Conservation (phyloP, 805 yeast genomes). For the Ogataea ramenticola region DNA sequence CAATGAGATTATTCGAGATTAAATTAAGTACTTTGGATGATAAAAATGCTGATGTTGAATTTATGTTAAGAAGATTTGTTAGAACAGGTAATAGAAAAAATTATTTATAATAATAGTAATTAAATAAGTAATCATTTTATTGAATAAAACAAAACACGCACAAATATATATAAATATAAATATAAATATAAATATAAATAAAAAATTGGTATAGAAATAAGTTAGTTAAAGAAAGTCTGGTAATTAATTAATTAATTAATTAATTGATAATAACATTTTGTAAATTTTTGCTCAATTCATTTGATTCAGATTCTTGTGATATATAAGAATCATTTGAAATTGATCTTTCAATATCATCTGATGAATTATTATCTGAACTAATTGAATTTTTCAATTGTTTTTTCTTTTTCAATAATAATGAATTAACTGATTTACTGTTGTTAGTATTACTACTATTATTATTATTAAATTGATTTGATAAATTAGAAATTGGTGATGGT, state of each 20-base stretch:
- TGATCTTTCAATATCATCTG: not conserved
- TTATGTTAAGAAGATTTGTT: constrained; percentile 89
- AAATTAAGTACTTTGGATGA: constrained; percentile 88
- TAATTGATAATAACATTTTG: not conserved
- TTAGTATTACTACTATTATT: not conserved
- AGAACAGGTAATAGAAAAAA: constrained; percentile 95
- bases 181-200: too few species aligned
- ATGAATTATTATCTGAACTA: not conserved
- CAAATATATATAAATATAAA: too few species aligned
- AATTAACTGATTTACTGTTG: not conserved
- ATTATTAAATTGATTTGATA: not conserved
- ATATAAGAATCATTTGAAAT: not conserved
- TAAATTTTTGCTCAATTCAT: not conserved
- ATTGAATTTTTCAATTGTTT: not conserved
- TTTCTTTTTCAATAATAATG: not conserved
- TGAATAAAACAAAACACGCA: not conserved
- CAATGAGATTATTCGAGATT: constrained; percentile 87
- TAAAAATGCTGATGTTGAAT: constrained; percentile 95
- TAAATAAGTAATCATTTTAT: not conserved
- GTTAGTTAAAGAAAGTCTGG: too few species aligned
- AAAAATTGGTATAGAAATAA: too few species aligned
- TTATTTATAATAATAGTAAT: constrained; percentile 40
- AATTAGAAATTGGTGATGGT: too few species aligned
- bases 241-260: not conserved
- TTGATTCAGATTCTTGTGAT: too few species aligned